Percentiles rank a stretch among this genome's conserved stretches.
phyloP scores from a whole-genome alignment of 768 basidiomycete genomes.

The Amanita muscaria region DNA sequence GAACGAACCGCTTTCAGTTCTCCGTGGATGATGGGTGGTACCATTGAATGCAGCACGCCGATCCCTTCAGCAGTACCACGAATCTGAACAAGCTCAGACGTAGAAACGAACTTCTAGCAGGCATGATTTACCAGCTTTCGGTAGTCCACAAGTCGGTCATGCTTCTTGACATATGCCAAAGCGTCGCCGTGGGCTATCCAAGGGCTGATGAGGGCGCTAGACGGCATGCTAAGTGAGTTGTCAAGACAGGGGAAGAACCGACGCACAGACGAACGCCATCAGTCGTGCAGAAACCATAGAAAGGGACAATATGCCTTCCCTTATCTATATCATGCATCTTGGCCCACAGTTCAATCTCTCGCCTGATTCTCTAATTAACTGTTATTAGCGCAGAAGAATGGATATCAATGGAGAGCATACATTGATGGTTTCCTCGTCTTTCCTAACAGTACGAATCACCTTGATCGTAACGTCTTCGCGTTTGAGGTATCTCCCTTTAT shows the following conservation, averaged over 20 bases:
- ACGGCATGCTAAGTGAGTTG: not conserved
- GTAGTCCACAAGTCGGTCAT: slow-evolving; percentile 6
- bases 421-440: not conserved
- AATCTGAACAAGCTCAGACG: too few species aligned
- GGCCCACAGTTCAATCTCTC: slow-evolving; percentile 5
- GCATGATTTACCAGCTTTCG: not conserved
- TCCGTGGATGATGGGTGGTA: slow-evolving; percentile 7
- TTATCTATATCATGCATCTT: slow-evolving; percentile 2
- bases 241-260: too few species aligned
- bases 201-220: slow-evolving; percentile 2
- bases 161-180: slow-evolving; percentile 2
- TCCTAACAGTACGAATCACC: slow-evolving; percentile 4
- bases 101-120: not conserved
- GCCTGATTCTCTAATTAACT: slow-evolving; percentile 2
- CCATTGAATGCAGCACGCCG: slow-evolving; percentile 5
- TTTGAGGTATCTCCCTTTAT: slow-evolving; percentile 28
- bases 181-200: slow-evolving; percentile 5
- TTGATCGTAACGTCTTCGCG: slow-evolving; percentile 7
- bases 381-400: not conserved
- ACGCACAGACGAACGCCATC: slow-evolving; percentile 2
- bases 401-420: not conserved
- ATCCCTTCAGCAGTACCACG: slow-evolving; percentile 8
- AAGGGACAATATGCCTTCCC: slow-evolving; percentile 7
- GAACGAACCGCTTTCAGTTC: slow-evolving; percentile 5
- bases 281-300: slow-evolving; percentile 4